Conservation (phyloP, 768 basidiomycete species). For the Crucibulum laeve region DNA sequence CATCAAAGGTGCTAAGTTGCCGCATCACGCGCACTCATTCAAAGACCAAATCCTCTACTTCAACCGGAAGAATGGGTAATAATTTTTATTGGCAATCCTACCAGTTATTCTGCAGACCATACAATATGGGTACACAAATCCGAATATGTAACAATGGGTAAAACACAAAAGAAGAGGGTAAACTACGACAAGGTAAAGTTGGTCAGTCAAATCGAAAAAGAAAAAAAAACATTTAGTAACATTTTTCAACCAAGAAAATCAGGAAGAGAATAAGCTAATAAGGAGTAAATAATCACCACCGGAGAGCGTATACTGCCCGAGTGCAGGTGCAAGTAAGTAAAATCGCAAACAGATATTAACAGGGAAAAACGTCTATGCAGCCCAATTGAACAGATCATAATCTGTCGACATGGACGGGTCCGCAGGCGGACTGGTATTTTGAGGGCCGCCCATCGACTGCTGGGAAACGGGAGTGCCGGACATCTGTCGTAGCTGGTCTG, state of each 20-base stretch:
- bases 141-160: conserved; percentile 4
- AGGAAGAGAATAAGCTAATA: not conserved
- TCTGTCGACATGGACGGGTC: conserved; percentile 43
- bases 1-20: too few species aligned
- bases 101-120: conserved; percentile 12
- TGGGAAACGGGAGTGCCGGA: conserved; percentile 45
- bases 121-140: conserved; percentile 22
- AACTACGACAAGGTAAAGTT: not conserved
- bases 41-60: too few species aligned
- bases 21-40: too few species aligned
- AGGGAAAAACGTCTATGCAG: conserved; percentile 27
- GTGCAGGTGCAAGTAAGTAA: not conserved
- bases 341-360: not conserved
- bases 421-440: conserved; percentile 34
- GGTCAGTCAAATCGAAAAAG: not conserved
- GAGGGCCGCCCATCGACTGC: conserved; percentile 21
- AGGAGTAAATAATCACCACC: not conserved
- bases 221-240: not conserved
- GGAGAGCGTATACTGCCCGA: not conserved
- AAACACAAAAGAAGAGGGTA: not conserved
- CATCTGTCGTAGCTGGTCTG: conserved; percentile 43
- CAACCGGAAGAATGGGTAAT: not conserved
- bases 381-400: conserved; percentile 61
- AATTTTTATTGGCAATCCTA: conserved; percentile 1
- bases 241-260: not conserved